phyloP scores from a whole-genome alignment of 495 filamentous ascomycete species.

The Chaetomium tenue region DNA sequence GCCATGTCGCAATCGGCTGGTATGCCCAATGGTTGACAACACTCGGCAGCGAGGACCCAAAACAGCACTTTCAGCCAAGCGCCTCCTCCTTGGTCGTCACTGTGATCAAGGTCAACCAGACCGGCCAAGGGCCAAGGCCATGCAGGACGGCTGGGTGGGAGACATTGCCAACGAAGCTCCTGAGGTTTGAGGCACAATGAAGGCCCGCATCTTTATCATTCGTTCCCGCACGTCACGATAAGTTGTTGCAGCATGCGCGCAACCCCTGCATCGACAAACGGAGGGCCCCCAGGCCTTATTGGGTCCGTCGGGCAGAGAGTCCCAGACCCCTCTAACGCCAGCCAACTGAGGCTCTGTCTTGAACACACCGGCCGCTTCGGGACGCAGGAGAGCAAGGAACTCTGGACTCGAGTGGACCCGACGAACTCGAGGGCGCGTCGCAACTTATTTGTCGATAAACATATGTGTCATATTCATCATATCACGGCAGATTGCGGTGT shows the following conservation, averaged over 20 bases:
- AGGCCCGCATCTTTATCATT: not conserved
- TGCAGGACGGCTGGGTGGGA: not conserved
- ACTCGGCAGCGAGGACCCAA: conserved; percentile 11
- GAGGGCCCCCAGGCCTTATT: not conserved
- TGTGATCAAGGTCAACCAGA: not conserved
- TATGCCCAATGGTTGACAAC: conserved; percentile 24
- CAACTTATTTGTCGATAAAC: not conserved
- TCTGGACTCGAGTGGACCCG: not conserved
- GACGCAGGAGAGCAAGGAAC: not conserved
- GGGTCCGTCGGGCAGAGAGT: not conserved
- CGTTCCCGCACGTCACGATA: not conserved
- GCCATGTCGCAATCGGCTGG: conserved; percentile 19
- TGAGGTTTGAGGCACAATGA: not conserved
- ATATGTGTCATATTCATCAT: not conserved
- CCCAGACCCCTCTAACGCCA: not conserved
- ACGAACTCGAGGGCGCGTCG: not conserved
- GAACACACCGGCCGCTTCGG: not conserved
- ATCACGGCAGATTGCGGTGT: not conserved
- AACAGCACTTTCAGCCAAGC: conserved; percentile 11
- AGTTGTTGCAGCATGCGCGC: conserved; percentile 7
- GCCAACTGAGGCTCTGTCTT: not conserved
- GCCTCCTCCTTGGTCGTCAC: not conserved
- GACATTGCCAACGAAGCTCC: not conserved
- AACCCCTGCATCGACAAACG: not conserved
- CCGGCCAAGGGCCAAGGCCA: not conserved